Evolutionary conservation across 2,329 filamentous ascomycete genomes (phyloP), one percentile per base, ranked within the genome.

Genomic region (Phyllosticta citriasiana): DNA sequence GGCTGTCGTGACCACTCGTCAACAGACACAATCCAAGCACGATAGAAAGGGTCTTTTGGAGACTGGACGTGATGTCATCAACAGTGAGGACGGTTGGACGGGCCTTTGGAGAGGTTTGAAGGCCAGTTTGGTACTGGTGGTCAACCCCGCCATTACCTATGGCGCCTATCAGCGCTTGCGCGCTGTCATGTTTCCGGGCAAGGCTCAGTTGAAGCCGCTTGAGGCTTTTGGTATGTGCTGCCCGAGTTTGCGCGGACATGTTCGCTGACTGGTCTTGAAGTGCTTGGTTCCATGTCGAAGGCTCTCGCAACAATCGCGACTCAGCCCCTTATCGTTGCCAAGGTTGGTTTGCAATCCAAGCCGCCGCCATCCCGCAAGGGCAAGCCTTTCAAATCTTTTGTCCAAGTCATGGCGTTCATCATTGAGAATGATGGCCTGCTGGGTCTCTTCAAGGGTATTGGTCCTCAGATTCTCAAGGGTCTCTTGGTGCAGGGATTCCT

Each of bases 71-170:
- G 94, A 99, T 73, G 91, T 99, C 5, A 80, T 97, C 50, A 80
- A 94, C 59, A 89, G 92, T 62, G 92, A 96, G 65, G 94, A 99
- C 75, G 94, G 94, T 33, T 85, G 89, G 72, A 84, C 82, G 24
- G 94, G 94, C 14, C 81, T 99, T 53, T 99, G 94, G 94, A 87
- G 93, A 74, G 94, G 94, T 8, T 77, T 99, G 67, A 97, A 97
- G 78, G 94, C 94, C 60, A 97, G 92, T 74, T 81, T 99, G 72
- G 93, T 99, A 30, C 82, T 99, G 63, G 93, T 97, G 10, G 84
- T 97, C 64, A 99, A 99, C 73, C 94, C 94, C 10, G 90, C 92
- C 55, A 99, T 99, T 73, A 99, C 94, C 55, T 99, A 99, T 69
- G 94, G 94, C 59, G 91, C 92, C 59, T 99, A 97, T 71, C 92